Evolutionary conservation across 2,329 filamentous ascomycete species (phyloP), one percentile per base, ranked within the genome.

Genomic region (Zymoseptoria pseudotritici): DNA sequence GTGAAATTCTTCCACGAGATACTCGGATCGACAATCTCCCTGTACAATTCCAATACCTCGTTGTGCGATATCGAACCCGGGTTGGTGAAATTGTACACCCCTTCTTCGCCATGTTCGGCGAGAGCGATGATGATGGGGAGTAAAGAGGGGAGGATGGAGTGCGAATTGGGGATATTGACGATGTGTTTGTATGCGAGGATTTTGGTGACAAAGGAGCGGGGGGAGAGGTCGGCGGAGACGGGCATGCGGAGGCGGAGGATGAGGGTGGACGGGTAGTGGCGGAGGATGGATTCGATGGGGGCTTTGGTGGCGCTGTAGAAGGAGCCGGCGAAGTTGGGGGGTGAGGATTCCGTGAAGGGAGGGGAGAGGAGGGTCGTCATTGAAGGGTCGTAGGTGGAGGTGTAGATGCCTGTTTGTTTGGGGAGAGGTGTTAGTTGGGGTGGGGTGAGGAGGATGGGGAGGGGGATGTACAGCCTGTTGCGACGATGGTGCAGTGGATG

Each of bases 31-130:
- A 88, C 80, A 64, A 86, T 83, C 63, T 87, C 79, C 67, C 80
- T 82, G 75, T 87, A 87, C 50, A 88, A 75, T 2, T 75, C 66
- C 49, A 88, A 76, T 6, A 88, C 84, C 73, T 88, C 84, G 71
- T 88, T 88, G 74, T 88, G 85, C n/a, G 83, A 86, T 71, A 88
- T 87, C 63, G 84, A 83, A 11, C 85, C 86, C 0, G 86, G 86
- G 74, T 88, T 88, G 61, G 85, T 87, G 72, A 88, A 87, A 76
- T 88, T 88, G 74, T 85, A 87, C 65, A 88, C 77, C 19, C 86
- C 86, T 1, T 80, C 82, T 50, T 87, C 85, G 50, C 76, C 75
- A 73, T 86, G 79, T 71, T 86, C 82, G 26, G 85, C 82, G 64
- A 87, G 74, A 53, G 85, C 70, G 62, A 87, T 78, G 2, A 83